phyloP scores from a whole-genome alignment of 176 grass and related monocot species.

The Musa acuminata region DNA sequence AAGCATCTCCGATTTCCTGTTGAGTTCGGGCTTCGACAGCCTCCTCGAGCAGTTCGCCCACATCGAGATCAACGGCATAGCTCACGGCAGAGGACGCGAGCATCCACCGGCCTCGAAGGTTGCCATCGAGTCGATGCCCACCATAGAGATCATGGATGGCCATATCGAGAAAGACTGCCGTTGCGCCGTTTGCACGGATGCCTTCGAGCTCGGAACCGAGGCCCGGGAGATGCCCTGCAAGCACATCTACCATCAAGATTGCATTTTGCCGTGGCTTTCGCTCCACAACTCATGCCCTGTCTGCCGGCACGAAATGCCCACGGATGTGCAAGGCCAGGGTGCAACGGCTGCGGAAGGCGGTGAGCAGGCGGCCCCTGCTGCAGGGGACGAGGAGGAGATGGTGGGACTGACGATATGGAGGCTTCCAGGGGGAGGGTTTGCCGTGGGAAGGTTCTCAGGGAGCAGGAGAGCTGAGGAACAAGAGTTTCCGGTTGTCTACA shows the following conservation, averaged over 20 bases:
- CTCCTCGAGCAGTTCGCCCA: conserved; percentile 4
- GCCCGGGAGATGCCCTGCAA: conserved; percentile 29
- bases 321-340: not conserved
- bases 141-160: conserved; percentile 11
- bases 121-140: conserved; percentile 44
- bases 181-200: conserved; percentile 23
- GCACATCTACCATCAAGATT: conserved; percentile 24
- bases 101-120: conserved; percentile 50
- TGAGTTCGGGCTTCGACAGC: conserved; percentile 4
- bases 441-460: not conserved
- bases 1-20: not conserved
- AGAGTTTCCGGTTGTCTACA: not conserved
- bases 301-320: conserved; percentile 21
- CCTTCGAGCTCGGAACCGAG: conserved; percentile 14
- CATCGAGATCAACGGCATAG: not conserved
- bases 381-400: not conserved
- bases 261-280: conserved; percentile 25
- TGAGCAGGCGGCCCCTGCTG: not conserved
- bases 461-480: not conserved
- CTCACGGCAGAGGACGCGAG: not conserved
- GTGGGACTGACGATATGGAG: conserved; percentile 1
- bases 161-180: not conserved
- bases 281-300: conserved; percentile 22
- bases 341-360: not conserved
- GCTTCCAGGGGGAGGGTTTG: not conserved